Evolutionary conservation across 2,329 filamentous ascomycete genomes (phyloP).

Genomic region (Myriangium duriaei): DNA sequence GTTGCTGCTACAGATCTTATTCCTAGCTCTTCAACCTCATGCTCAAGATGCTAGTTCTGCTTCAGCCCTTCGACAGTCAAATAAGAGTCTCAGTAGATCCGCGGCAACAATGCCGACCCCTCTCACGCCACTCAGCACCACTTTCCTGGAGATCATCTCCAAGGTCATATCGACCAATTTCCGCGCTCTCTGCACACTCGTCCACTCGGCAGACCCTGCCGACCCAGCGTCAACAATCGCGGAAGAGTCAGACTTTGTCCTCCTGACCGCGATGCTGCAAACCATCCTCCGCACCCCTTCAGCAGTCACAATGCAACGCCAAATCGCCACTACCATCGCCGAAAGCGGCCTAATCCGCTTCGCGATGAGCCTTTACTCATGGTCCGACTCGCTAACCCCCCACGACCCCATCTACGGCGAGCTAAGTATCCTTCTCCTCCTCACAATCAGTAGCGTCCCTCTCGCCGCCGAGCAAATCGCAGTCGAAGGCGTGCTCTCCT

Average conservation of each 20-base stretch:
- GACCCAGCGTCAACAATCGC: slow-evolving; percentile 22
- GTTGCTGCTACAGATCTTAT: slow-evolving; percentile 70
- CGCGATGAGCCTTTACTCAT: slow-evolving; percentile 79
- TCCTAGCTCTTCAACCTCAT: slow-evolving; percentile 58
- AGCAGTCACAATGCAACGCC: slow-evolving; percentile 49
- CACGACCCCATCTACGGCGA: slow-evolving; percentile 88
- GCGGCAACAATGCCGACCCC: slow-evolving; percentile 17
- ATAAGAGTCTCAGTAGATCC: slow-evolving; percentile 3
- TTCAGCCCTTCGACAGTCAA: not conserved
- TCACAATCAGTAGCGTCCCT: slow-evolving; percentile 73
- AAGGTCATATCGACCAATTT: slow-evolving; percentile 72
- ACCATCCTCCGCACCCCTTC: slow-evolving; percentile 68
- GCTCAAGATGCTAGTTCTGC: slow-evolving; percentile 28
- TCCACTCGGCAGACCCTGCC: slow-evolving; percentile 51
- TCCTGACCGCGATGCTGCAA: slow-evolving; percentile 80
- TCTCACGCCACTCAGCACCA: slow-evolving; percentile 41
- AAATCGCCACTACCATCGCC: slow-evolving; percentile 37
- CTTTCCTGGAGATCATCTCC: slow-evolving; percentile 59
- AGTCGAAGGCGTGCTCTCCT: slow-evolving; percentile 69
- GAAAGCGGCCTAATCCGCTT: slow-evolving; percentile 60
- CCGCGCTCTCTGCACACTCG: slow-evolving; percentile 62
- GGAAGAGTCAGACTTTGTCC: slow-evolving; percentile 64
- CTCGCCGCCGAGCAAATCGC: slow-evolving; percentile 80
- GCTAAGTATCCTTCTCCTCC: slow-evolving; percentile 75
- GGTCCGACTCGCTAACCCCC: slow-evolving; percentile 74